Evolutionary conservation across 1,284 basidiomycete genomes (phyloP), one percentile per base, ranked within the genome.

Genomic region (Ustanciosporium gigantosporum): DNA sequence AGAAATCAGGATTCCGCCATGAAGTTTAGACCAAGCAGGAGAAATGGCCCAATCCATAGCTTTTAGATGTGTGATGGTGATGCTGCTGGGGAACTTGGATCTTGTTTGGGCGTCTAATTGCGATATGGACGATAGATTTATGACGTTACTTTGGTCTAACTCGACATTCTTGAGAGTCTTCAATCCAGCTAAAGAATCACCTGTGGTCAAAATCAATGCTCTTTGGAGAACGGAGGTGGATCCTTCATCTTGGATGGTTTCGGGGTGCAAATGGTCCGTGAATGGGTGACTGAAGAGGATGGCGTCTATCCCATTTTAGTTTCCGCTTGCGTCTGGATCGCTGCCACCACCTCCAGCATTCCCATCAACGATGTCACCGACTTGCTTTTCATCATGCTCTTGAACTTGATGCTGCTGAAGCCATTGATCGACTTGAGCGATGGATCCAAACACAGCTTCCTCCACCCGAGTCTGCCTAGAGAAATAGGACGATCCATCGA

Each of bases 251-350:
- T 36, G 19, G 17, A 64, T 14, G 0, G 60, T 58, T 24, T 64
- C 36, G 3, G 53, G 55, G 38, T 64, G 60, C 13, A 53, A 23
- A 34, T 64, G 60, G 25, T 64, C 55, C 11, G 31, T 49, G 34
- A 64, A 64, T 2, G 55, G 46, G 25, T 64, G 60, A 20, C 53
- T 58, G 40, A 64, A 46, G 0, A 64, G 49, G 15, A 64, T 37
- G 15, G 55, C 60, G 25, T 64, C 55, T n/a, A 64, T 20, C 5
- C 32, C 5, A 3, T 34, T n/a, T n/a, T n/a, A n/a, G n/a, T n/a
- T n/a, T n/a, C n/a, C 37, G 20, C 4, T 17, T n/a, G n/a, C n/a
- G n/a, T n/a, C n/a, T n/a, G n/a, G n/a, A n/a, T n/a, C n/a, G n/a
- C n/a, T n/a, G n/a, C n/a, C n/a, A n/a, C n/a, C n/a, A n/a, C n/a